Evolutionary conservation across 495 filamentous ascomycete species (phyloP), one percentile per base, ranked within the genome.

Genomic region (Daldinia decipiens): DNA sequence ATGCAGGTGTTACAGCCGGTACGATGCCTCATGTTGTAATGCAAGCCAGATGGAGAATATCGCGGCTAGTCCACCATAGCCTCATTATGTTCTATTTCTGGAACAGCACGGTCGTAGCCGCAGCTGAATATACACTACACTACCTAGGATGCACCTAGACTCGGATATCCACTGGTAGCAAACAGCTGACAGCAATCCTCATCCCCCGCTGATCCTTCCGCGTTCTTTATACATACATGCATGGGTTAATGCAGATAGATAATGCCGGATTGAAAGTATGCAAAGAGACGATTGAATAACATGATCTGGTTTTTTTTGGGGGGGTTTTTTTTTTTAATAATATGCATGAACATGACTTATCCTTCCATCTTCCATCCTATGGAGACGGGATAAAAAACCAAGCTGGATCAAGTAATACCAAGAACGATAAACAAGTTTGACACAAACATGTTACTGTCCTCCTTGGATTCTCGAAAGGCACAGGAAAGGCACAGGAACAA

Each of bases 1-100:
- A 47, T 47, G 43, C 43, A 53, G 50, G 13, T 53, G 26, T 29
- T 26, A 31, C 26, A 0, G 21, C 9, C 7, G 43, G 19, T 21
- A 47, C 43, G 17, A 47, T 24, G 19, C 43, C 12, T 24, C 19
- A 47, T 47, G 43, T 21, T 47, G 43, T 47, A 47, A 47, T 47
- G 17, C 43, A 47, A 47, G 43, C 24, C 26, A 52, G 11, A 29
- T 52, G 50, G 15, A 29, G 50, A 15, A 27, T 60, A 58, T 50
- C 54, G 54, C 17, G 26, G 54, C 59, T 62, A 59, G 51, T 21
- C 9, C 9, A 51, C 51, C 71, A 74, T 38, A 74, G 74, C 74
- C 74, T 74, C 74, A 65, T 69, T 65, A 6, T 69, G 67, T 69
- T 61, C 74, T 76, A 76, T 76, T 76, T 71, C 50, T 12, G 38